Evolutionary conservation across 495 filamentous ascomycete species (phyloP).

Genomic region (Penicillium bialowiezense): DNA sequence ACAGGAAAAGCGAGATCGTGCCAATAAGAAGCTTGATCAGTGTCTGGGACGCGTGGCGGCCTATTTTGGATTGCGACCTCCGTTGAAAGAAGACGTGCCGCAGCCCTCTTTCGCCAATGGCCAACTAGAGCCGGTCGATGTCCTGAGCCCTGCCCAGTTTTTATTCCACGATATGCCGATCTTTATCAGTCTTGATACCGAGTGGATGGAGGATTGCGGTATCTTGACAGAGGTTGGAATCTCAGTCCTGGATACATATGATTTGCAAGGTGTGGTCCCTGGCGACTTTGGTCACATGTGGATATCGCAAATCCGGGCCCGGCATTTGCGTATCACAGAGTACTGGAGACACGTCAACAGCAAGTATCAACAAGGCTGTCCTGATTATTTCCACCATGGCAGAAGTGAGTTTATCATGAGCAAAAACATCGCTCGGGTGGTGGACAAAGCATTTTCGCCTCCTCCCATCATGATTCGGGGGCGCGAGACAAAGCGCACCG

Average conservation of each 20-base stretch:
- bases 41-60: slow-evolving; percentile 3
- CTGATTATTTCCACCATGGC: slow-evolving; percentile 76
- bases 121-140: slow-evolving; percentile 29
- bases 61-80: slow-evolving; percentile 12
- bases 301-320: slow-evolving; percentile 59
- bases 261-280: slow-evolving; percentile 51
- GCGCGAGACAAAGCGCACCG: slow-evolving; percentile 41
- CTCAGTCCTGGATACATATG: slow-evolving; percentile 71
- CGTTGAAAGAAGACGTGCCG: not conserved
- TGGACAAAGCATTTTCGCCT: slow-evolving; percentile 50
- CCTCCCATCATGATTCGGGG: slow-evolving; percentile 31
- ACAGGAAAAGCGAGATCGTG: not conserved
- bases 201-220: slow-evolving; percentile 68
- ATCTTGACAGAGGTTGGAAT: slow-evolving; percentile 84
- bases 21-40: not conserved
- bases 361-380: slow-evolving; percentile 64
- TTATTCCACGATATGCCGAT: slow-evolving; percentile 55
- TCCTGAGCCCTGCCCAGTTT: slow-evolving; percentile 35
- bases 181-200: slow-evolving; percentile 78
- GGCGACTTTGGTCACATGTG: slow-evolving; percentile 60
- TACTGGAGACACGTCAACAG: slow-evolving; percentile 60
- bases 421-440: slow-evolving; percentile 32
- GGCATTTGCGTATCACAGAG: slow-evolving; percentile 77
- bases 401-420: slow-evolving; percentile 43
- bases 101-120: slow-evolving; percentile 3